Evolutionary conservation across 768 basidiomycete genomes (phyloP), one percentile per base, ranked within the genome.

Genomic region (Boletus sensibilis): DNA sequence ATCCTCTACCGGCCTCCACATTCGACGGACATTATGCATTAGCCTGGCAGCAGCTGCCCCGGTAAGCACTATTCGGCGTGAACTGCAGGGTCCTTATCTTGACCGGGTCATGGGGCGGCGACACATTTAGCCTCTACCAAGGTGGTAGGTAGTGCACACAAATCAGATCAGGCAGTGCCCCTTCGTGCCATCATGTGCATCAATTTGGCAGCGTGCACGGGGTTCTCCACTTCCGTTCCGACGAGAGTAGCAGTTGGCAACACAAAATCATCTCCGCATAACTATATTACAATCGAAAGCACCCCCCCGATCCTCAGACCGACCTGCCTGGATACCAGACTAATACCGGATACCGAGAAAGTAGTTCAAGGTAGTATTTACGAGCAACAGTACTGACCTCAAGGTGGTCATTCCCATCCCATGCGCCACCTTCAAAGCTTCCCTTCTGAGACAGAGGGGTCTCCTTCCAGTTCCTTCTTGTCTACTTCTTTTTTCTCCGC

Each of bases 21-120:
- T 34, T 35, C 6, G 21, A 62, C 62, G 63, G 62, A 50, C 49
- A 63, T 29, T 29, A 29, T 29, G 27, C 27, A 6, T 63, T 53
- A 47, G 21, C 39, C 16, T 31, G 13, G n/a, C n/a, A n/a, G n/a
- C 34, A 35, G 44, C 20, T 18, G 52, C 49, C 39, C n/a, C 23
- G 14, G 23, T 13, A 23, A 14, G 20, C 5, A n/a, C 29, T 31
- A 21, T 34, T 18, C 21, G 51, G 33, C 20, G 44, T 33, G 29
- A 23, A 52, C 14, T 14, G 39, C 49, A 54, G 38, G 47, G 46
- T 50, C 37, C 29, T 52, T 33, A 43, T 11, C 41, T 21, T 23
- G 39, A 16, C n/a, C 9, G 21, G 51, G n/a, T 6, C n/a, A 23
- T 51, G 33, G 16, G 51, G 53, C n/a, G 9, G 23, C n/a, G 31